Evolutionary conservation across 2,329 filamentous ascomycete genomes (phyloP).

Genomic region (Aspergillus sp.): DNA sequence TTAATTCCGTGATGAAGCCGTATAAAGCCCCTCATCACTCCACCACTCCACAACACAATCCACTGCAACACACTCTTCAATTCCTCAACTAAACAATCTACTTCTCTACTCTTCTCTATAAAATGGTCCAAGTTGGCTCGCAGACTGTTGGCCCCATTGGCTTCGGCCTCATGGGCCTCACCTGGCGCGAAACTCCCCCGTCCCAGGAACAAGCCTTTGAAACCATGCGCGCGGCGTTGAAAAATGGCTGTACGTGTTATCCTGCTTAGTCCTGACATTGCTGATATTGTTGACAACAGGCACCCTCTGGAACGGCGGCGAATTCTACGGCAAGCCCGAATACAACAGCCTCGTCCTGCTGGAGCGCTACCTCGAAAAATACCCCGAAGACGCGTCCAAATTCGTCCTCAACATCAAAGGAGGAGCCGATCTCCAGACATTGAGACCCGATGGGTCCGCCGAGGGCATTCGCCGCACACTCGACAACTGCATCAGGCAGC

Average conservation of each 20-base stretch:
- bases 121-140: neutral
- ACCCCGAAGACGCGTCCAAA: constrained; percentile 64
- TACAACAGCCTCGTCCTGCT: constrained; percentile 62
- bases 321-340: constrained; percentile 62
- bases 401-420: constrained; percentile 66
- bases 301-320: constrained; percentile 62
- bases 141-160: constrained; percentile 4
- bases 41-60: too few relatives aligned
- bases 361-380: constrained; percentile 61
- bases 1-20: too few relatives aligned
- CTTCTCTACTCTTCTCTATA: neutral
- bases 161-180: constrained; percentile 8
- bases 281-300: neutral
- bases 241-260: neutral
- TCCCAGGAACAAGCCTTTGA: constrained; percentile 5
- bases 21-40: too few relatives aligned
- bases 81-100: neutral
- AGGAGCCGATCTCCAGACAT: constrained; percentile 39
- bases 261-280: neutral
- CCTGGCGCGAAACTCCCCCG: neutral
- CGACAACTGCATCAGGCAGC: constrained; percentile 55
- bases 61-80: too few relatives aligned
- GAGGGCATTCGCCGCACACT: constrained; percentile 58
- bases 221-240: neutral
- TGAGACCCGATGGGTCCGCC: constrained; percentile 53